A percentile compares a stretch with the other conserved stretches of the same genome.
phyloP scores from a whole-genome alignment of 2,329 filamentous ascomycete species.

The Colletotrichum sp. region DNA sequence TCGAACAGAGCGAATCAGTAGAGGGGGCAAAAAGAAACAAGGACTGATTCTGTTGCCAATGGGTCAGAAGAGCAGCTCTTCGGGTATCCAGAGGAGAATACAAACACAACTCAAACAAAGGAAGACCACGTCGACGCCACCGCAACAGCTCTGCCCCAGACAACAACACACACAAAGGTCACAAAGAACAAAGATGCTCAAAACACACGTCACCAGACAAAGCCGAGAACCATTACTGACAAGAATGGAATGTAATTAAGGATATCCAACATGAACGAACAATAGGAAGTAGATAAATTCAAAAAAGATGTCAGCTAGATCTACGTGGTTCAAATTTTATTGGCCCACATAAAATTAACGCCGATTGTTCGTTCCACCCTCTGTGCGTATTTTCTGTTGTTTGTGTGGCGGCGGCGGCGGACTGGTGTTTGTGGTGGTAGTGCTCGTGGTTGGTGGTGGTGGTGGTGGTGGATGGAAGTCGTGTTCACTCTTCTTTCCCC shows the following conservation, averaged over 20 bases:
- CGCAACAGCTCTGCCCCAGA: no score
- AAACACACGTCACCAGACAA: no score
- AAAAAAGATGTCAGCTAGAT: not conserved
- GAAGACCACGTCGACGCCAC: not conserved
- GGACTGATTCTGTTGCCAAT: no score
- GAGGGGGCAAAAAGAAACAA: no score
- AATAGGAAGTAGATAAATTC: not conserved
- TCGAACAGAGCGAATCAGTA: not conserved
- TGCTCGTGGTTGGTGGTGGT: not conserved
- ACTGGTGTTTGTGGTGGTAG: not conserved
- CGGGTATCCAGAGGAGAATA: not conserved
- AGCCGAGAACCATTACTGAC: no score
- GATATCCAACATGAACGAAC: not conserved
- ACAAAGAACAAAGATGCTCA: no score
- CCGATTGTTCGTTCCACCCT: not conserved
- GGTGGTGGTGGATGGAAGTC: not conserved
- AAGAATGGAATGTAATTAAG: not conserved
- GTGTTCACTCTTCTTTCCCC: no score
- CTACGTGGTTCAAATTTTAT: conserved; percentile 15
- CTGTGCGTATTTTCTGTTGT: not conserved
- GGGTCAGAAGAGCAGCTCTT: not conserved
- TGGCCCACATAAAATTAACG: conserved; percentile 2
- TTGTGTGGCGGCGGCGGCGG: not conserved
- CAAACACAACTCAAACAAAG: not conserved
- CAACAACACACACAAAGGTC: not conserved